Conservation (phyloP, 148 eudicot genomes). For the Suaeda aralocaspica region DNA sequence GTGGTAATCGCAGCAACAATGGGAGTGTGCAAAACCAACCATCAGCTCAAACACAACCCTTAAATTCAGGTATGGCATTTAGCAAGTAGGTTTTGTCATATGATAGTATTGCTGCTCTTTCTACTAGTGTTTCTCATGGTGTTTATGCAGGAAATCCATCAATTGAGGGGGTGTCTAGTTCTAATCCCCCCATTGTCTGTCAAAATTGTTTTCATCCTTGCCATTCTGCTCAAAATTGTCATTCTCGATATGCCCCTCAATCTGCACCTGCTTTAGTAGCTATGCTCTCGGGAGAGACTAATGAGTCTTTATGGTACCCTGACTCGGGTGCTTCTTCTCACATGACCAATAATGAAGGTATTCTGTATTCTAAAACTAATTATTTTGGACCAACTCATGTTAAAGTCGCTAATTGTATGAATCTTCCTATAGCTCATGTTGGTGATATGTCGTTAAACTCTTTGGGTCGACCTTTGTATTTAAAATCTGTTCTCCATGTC, state of each 20-base stretch:
- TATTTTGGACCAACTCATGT: not conserved
- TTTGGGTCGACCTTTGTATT: not conserved
- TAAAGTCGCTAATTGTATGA: not conserved
- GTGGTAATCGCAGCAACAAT: not conserved
- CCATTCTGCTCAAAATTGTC: constrained; percentile 4
- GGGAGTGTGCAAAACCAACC: not conserved
- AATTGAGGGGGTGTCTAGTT: not conserved
- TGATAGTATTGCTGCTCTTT: not conserved
- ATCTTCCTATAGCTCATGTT: not conserved
- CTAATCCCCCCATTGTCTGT: constrained; percentile 4
- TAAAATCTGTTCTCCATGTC: constrained; percentile 9
- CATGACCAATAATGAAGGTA: constrained; percentile 12
- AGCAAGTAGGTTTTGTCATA: not conserved
- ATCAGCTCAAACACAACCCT: not conserved
- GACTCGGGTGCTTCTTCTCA: constrained; percentile 10
- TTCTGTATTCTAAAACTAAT: constrained; percentile 1
- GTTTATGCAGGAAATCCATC: not conserved
- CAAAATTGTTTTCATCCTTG: not conserved
- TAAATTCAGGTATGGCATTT: not conserved
- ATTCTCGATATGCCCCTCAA: not conserved
- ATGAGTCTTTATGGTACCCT: constrained; percentile 1
- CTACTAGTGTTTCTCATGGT: too few species aligned
- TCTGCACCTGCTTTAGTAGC: not conserved
- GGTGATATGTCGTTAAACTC: not conserved
- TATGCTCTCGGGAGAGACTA: not conserved